A percentile compares a stretch with the other conserved stretches of the same genome.
These are phyloP conservation scores for Nemania bipapillata DNA, from an alignment of 2,329 filamentous ascomycete species.

Conservation along the genomic window DNA sequence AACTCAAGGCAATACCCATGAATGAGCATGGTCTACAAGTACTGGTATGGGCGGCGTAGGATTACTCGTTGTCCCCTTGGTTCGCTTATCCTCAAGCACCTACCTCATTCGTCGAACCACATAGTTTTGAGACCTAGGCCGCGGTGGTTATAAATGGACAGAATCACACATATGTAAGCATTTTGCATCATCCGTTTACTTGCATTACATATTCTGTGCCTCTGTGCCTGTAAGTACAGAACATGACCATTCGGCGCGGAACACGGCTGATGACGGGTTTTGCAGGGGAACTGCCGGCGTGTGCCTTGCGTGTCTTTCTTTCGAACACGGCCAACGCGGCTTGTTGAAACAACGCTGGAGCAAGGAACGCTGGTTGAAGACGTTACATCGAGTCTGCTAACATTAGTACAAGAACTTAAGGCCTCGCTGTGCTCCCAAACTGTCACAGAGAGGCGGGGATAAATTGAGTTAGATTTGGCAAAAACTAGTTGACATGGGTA, in stretches of 20 bases:
- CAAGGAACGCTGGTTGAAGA: slow-evolving; percentile 1
- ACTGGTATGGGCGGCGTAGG: background rate
- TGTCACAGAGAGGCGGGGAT: slow-evolving; percentile 32
- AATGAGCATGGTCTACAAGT: no score
- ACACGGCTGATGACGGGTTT: background rate
- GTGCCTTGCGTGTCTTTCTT: background rate
- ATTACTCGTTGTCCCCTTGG: background rate
- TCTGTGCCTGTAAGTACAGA: no score
- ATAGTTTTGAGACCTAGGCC: background rate
- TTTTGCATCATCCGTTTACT: background rate
- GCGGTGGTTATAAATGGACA: background rate
- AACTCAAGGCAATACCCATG: background rate
- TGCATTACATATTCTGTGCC: slow-evolving; percentile 5
- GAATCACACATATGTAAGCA: background rate
- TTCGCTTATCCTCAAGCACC: slow-evolving; percentile 3
- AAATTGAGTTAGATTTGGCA: slow-evolving; percentile 32
- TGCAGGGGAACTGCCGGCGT: slow-evolving; percentile 15
- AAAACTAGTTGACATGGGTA: slow-evolving; percentile 23
- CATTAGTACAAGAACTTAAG: slow-evolving; percentile 1
- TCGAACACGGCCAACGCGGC: slow-evolving; percentile 8
- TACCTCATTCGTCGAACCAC: slow-evolving; percentile 3
- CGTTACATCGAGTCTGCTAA: slow-evolving; percentile 9
- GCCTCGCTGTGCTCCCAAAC: slow-evolving; percentile 26
- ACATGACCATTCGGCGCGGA: background rate
- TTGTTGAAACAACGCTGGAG: slow-evolving; percentile 2